These are phyloP conservation scores for Monilinia fructicola DNA, from an alignment of 2,329 filamentous ascomycete genomes.

Conservation along the genomic window DNA sequence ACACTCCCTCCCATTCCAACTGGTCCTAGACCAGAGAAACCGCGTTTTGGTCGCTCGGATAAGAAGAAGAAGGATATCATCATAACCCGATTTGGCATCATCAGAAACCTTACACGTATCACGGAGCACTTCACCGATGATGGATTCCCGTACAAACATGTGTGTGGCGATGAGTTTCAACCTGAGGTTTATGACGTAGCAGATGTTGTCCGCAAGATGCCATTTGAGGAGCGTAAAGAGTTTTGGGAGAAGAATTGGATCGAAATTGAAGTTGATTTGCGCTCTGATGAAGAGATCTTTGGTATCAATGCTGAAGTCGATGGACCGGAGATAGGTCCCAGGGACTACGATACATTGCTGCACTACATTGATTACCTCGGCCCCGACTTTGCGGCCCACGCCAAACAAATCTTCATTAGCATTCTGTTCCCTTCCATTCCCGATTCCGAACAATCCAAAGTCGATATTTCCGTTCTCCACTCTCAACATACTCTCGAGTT, in stretches of 20 bases:
- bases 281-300: slow-evolving; percentile 6
- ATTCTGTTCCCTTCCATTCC: slow-evolving; percentile 25
- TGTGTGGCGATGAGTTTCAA: slow-evolving; percentile 18
- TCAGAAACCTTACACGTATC: slow-evolving; percentile 26
- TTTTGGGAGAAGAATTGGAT: slow-evolving; percentile 28
- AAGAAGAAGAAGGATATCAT: slow-evolving; percentile 29
- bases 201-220: slow-evolving; percentile 7
- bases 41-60: slow-evolving; percentile 22
- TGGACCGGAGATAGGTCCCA: not conserved
- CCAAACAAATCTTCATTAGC: slow-evolving; percentile 27
- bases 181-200: slow-evolving; percentile 22
- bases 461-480: not conserved
- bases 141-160: slow-evolving; percentile 20
- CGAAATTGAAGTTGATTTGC: slow-evolving; percentile 29
- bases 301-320: not conserved
- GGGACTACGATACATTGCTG: slow-evolving; percentile 22
- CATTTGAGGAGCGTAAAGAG: slow-evolving; percentile 21
- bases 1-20: not conserved
- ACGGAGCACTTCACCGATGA: slow-evolving; percentile 23
- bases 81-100: slow-evolving; percentile 24
- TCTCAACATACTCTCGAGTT: slow-evolving; percentile 1
- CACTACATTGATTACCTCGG: slow-evolving; percentile 27
- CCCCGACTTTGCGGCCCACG: slow-evolving; percentile 23
- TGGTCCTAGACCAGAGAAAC: not conserved
- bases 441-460: not conserved